Conservation (phyloP, 2,329 filamentous ascomycete species). For the Cercospora sojina region DNA sequence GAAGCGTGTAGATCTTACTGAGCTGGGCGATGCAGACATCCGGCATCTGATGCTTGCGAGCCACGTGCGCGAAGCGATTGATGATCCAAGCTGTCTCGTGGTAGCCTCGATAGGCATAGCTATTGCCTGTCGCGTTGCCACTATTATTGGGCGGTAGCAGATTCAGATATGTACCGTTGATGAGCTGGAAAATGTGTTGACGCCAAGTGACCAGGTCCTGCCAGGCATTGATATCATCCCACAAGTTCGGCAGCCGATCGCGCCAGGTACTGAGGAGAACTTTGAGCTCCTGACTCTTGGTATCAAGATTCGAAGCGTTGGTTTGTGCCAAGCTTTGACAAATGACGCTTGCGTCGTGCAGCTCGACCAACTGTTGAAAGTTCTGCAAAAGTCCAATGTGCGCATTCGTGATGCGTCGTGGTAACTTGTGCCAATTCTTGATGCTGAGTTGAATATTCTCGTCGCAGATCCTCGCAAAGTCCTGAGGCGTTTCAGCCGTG, state of each 20-base stretch:
- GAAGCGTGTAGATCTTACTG: slow-evolving; percentile 95
- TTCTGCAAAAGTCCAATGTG: slow-evolving; percentile 94
- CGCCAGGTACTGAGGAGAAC: slow-evolving; percentile 91
- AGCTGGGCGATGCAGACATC: slow-evolving; percentile 97
- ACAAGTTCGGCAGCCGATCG: slow-evolving; percentile 91
- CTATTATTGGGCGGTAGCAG: slow-evolving; percentile 77
- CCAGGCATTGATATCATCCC: slow-evolving; percentile 99
- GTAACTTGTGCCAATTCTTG: slow-evolving; percentile 98
- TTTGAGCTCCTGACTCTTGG: slow-evolving; percentile 94
- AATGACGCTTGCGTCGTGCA: slow-evolving; percentile 96
- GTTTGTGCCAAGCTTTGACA: slow-evolving; percentile 87
- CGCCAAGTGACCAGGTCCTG: slow-evolving; percentile 99
- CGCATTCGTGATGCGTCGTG: slow-evolving; percentile 85
- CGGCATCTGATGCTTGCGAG: slow-evolving; percentile 91
- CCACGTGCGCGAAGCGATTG: slow-evolving; percentile 96
- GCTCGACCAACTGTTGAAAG: slow-evolving; percentile 95
- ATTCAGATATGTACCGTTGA: slow-evolving; percentile 88
- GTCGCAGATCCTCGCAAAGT: slow-evolving; percentile 89
- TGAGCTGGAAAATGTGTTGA: slow-evolving; percentile 96
- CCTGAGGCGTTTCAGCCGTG: slow-evolving; percentile 73
- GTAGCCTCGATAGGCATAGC: slow-evolving; percentile 94
- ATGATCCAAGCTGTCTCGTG: slow-evolving; percentile 99
- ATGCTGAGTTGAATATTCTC: slow-evolving; percentile 97
- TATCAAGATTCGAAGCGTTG: slow-evolving; percentile 79
- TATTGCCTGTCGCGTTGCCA: slow-evolving; percentile 77